A percentile compares a stretch with the other conserved stretches of the same genome.
Evolutionary conservation across 805 yeast genomes (phyloP).

Genomic region (Suhomyces pyralidae): DNA sequence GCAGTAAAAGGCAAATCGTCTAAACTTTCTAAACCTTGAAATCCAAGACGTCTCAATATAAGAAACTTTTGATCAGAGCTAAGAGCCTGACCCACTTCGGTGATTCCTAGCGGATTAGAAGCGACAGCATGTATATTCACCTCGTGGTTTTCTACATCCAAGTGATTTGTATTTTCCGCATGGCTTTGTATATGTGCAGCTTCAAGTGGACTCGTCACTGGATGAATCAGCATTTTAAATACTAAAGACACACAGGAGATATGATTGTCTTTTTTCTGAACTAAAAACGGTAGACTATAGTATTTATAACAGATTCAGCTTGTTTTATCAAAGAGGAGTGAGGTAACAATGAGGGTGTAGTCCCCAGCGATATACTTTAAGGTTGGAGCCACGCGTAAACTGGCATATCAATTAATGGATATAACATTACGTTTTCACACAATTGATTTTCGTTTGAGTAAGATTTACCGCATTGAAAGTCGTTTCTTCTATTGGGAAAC

Average conservation of each 20-base stretch:
- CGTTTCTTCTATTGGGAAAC: background rate
- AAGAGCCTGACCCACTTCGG: slow-evolving; percentile 22
- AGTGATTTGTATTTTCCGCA: background rate
- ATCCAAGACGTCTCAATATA: slow-evolving; percentile 26
- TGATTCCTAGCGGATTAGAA: slow-evolving; percentile 23
- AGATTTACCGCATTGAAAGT: background rate
- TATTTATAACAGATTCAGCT: background rate
- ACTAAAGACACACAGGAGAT: background rate
- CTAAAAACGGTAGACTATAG: background rate
- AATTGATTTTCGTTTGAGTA: background rate
- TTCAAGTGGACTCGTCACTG: background rate
- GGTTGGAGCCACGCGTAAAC: background rate
- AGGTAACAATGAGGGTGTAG: background rate
- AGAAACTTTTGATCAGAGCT: slow-evolving; percentile 25
- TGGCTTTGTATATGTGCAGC: background rate
- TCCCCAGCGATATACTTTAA: background rate
- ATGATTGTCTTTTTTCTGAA: background rate
- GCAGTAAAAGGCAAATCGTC: slow-evolving; percentile 33
- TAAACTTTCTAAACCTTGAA: slow-evolving; percentile 21
- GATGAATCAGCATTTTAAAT: background rate
- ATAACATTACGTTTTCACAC: background rate
- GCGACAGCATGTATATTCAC: slow-evolving; percentile 17
- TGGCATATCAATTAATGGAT: background rate
- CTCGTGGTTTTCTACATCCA: slow-evolving; percentile 8
- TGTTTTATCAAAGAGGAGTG: background rate